A percentile compares a stretch with the other conserved stretches of the same genome.
These are phyloP conservation scores for Chlorella variabilis DNA, from an alignment of 163 green algal genomes.

Conservation along the genomic window DNA sequence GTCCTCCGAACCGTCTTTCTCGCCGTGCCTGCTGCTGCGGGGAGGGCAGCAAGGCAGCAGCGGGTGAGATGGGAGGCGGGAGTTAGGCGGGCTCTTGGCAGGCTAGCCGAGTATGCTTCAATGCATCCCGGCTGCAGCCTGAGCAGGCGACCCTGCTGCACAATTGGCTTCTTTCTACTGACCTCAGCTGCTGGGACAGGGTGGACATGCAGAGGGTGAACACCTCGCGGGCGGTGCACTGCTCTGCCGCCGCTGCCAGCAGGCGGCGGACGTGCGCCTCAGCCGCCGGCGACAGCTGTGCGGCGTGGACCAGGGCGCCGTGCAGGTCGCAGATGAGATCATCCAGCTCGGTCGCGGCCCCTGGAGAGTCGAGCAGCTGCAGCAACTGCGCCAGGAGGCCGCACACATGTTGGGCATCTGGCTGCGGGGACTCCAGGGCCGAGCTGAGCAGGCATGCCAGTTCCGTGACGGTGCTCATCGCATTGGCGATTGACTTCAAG, in stretches of 20 bases:
- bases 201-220: constrained; percentile 21
- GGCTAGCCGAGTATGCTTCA: no score
- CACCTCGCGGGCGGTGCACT: constrained; percentile 31
- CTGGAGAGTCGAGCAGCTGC: background rate
- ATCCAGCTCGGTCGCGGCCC: constrained; percentile 4
- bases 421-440: background rate
- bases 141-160: no score
- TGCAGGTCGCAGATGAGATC: background rate
- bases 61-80: no score
- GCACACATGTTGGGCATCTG: background rate
- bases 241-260: background rate
- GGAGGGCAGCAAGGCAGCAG: no score
- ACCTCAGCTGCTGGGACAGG: constrained; percentile 14
- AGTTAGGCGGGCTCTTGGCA: no score
- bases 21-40: background rate
- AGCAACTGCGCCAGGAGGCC: background rate
- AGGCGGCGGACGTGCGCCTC: background rate
- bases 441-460: background rate
- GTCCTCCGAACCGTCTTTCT: background rate
- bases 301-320: background rate
- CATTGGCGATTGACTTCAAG: background rate
- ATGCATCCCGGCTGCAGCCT: background rate
- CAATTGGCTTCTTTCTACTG: no score
- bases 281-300: constrained; percentile 4
- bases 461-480: background rate